Evolutionary conservation across 345 rosid genomes (phyloP), one percentile per base, ranked within the genome.

Genomic region (Adansonia digitata): DNA sequence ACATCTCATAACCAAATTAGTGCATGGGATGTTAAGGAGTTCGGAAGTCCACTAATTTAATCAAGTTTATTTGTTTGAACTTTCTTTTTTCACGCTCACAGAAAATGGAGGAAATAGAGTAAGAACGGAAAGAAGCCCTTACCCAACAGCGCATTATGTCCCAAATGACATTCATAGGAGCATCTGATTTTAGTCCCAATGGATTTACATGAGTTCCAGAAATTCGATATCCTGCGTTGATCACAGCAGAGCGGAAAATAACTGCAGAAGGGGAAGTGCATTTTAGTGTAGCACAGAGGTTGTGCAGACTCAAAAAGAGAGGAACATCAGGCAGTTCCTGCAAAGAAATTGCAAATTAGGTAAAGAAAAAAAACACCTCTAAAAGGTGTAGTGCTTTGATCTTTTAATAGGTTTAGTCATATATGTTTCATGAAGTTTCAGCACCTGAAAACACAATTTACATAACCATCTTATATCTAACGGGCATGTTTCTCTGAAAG

Each of bases 141-240:
- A 94, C 99, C 97, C 99, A 95, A 86, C 97, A 90, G 52, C 99
- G 96, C 99, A 95, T 95, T 67, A 93, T 95, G 83, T 95, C 98
- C 98, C 99, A 95, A 67, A 95, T 91, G 72, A 93, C 88, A 62
- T 87, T 90, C 99, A 95, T 95, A 22, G 99, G 97, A 71, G 97
- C 98, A 86, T 93, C 97, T 34, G 99, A 89, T 83, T 96, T 96
- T 57, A 93, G 82, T 77, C 98, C 99, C 4, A 96, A 80, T 0
- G 98, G 97, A 64, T 88, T 88, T 61, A 93, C 98, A 76, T 96
- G 99, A 88, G 97, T 88, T 69, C 99, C 99, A 0, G 98, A 95
- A 67, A 93, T 89, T 20, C 87, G 89, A 82, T 90, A 91, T 42
- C 97, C 97, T 0, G 97, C 99, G 80, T 95, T 95, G 74, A 93